Evolutionary conservation across 116 monocot species (phyloP).

Genomic region (Dioscorea cayenensis): DNA sequence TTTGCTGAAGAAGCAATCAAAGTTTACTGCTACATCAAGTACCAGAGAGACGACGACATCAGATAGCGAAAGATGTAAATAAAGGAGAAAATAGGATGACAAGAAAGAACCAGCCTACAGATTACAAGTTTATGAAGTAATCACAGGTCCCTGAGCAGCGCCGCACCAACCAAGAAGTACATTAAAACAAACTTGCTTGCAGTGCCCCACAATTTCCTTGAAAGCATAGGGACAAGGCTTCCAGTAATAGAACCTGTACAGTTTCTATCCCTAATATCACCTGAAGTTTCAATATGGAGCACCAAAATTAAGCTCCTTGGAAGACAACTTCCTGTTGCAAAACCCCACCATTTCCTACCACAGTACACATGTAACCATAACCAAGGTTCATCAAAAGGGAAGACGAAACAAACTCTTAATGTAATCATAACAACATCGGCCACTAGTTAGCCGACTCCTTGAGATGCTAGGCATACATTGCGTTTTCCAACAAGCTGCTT

Average conservation of each 20-base stretch:
- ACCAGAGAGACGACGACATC: background rate
- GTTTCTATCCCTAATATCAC: background rate
- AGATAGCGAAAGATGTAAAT: background rate
- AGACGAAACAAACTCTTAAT: background rate
- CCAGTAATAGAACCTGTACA: conserved; percentile 10
- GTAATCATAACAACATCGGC: background rate
- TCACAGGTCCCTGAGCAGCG: background rate
- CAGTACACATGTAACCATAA: background rate
- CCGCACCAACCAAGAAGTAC: background rate
- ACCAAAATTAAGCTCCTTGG: conserved; percentile 22
- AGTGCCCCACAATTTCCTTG: background rate
- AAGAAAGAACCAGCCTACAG: background rate
- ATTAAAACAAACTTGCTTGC: background rate
- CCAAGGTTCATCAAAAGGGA: background rate
- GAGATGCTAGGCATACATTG: background rate
- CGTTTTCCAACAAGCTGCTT: background rate
- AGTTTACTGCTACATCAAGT: no score
- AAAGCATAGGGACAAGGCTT: background rate
- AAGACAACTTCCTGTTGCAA: conserved; percentile 5
- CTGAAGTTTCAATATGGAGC: conserved; percentile 20
- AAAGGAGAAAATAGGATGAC: background rate
- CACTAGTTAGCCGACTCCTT: background rate
- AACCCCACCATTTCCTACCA: conserved; percentile 7
- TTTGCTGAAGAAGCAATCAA: background rate
- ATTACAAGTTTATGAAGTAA: background rate